Evolutionary conservation across 495 filamentous ascomycete genomes (phyloP), one percentile per base, ranked within the genome.

Genomic region (Cercophora scortea): DNA sequence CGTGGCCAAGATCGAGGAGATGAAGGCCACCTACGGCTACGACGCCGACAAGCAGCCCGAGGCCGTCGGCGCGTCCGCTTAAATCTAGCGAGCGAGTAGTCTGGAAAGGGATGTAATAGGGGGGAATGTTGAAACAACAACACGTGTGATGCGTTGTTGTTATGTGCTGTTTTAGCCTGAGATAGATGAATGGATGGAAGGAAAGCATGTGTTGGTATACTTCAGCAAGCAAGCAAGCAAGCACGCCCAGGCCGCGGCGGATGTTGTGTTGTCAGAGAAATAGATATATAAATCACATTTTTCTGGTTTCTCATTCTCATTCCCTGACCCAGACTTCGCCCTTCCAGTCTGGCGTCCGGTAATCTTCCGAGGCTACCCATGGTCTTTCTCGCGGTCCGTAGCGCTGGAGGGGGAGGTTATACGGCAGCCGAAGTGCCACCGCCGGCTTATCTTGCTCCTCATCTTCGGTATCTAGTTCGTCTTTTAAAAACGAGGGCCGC

Each of bases 381-480:
- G 90, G 90, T 25, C 74, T 71, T 54, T 95, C 88, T 6, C 68
- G 65, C 6, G 63, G 45, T 0, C 52, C 69, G 60, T 95, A 95
- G 18, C 70, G 73, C 33, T 79, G 75, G 17, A 94, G 65, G 0
- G 91, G 91, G 3, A 95, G 68, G 63, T 83, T 83, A 70, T 96
- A 96, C 25, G 91, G 87, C 77, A 95, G 84, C 10, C 90, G 75
- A 39, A 91, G 72, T 0, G 85, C 86, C 15, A 94, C 79, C 0
- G 76, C 57, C 15, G 61, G 57, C 49, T 61, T 57, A 34, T 32
- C 4, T 45, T n/a, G 13, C 13, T 59, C 34, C 52, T 52, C 33
- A 11, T 34, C 18, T 25, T 25, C 45, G 1, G 42, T 42, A 1
- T 49, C 42, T 1, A 45, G 49, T 8, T 49, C 55, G 61, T 92